A percentile compares a stretch with the other conserved stretches of the same genome.
Evolutionary conservation across 352 stramenopile genomes (phyloP).

Genomic region (Phytophthora vignae): DNA sequence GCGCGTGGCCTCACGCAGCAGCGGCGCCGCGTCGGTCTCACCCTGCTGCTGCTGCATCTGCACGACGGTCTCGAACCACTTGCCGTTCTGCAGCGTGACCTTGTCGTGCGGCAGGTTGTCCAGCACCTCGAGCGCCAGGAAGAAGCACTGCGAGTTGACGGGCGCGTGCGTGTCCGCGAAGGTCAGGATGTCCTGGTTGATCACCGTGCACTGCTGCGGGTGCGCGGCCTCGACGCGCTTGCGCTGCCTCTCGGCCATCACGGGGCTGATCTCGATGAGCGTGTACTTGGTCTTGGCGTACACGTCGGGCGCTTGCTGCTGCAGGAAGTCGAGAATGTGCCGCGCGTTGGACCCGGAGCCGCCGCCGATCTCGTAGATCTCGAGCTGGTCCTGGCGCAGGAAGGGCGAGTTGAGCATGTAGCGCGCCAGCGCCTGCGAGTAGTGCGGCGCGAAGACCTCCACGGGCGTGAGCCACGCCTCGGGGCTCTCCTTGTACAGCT

Average conservation of each 20-base stretch:
- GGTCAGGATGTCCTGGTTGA: conserved; percentile 87
- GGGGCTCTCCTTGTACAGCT: conserved; percentile 71
- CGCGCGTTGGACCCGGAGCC: conserved; percentile 91
- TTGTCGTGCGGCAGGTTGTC: conserved; percentile 95
- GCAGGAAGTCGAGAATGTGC: conserved; percentile 93
- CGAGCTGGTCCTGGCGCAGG: conserved; percentile 48
- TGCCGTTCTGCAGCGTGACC: conserved; percentile 72
- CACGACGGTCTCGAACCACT: conserved; percentile 82
- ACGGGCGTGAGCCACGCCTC: conserved; percentile 93
- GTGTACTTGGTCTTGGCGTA: conserved; percentile 94
- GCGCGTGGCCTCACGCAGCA: conserved; percentile 56
- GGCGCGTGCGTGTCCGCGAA: conserved; percentile 66
- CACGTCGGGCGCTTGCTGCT: conserved; percentile 95
- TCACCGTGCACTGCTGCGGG: conserved; percentile 66
- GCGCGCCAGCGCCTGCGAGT: conserved; percentile 85
- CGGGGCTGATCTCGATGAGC: conserved; percentile 89
- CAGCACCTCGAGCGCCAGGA: conserved; percentile 90
- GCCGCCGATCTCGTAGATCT: conserved; percentile 90
- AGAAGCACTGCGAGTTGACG: conserved; percentile 72
- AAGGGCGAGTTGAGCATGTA: conserved; percentile 89
- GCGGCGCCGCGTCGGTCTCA: conserved; percentile 9
- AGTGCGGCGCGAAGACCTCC: conserved; percentile 89
- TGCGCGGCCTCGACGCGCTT: conserved; percentile 67
- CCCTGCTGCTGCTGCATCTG: conserved; percentile 24
- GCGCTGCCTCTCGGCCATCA: conserved; percentile 86